A percentile compares a stretch with the other conserved stretches of the same genome.
Evolutionary conservation across 306 rosid species (phyloP).

Genomic region (Quercus variabilis): DNA sequence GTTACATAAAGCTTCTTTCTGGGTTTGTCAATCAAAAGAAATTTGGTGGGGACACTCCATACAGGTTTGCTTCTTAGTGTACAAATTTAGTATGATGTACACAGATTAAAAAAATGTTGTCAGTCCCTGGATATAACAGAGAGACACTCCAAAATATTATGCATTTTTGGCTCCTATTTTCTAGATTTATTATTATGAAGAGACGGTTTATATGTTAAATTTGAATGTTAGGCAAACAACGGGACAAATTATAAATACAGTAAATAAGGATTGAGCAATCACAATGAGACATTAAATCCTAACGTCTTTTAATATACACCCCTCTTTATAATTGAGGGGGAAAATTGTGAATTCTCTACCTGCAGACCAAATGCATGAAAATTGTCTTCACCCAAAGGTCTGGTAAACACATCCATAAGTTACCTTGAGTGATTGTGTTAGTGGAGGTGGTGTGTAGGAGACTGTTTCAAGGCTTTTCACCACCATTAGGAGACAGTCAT

Average conservation of each 20-base stretch:
- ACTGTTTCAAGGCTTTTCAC: no score
- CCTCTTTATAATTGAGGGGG: not conserved
- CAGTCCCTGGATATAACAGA: not conserved
- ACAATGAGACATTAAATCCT: not conserved
- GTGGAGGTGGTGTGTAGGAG: not conserved
- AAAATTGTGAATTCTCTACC: not conserved
- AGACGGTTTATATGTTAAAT: not conserved
- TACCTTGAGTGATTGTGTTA: not conserved
- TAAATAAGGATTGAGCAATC: not conserved
- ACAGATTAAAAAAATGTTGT: conserved; percentile 3
- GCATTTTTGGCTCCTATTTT: not conserved
- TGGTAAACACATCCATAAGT: not conserved
- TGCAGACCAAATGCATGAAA: not conserved
- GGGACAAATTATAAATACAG: not conserved
- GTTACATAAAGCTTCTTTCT: conserved; percentile 89
- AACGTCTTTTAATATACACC: not conserved
- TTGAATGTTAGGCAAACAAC: not conserved
- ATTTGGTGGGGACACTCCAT: conserved; percentile 97
- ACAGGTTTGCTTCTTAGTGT: conserved; percentile 54
- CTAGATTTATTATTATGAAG: not conserved
- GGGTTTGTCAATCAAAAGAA: conserved; percentile 97
- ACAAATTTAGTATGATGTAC: not conserved
- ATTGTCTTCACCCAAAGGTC: not conserved
- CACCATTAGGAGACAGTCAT: no score
- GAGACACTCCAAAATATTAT: not conserved